Base-by-base conservation (phyloP, 371 early-diverging fungal species). In the Mortierella sp. region DNA sequence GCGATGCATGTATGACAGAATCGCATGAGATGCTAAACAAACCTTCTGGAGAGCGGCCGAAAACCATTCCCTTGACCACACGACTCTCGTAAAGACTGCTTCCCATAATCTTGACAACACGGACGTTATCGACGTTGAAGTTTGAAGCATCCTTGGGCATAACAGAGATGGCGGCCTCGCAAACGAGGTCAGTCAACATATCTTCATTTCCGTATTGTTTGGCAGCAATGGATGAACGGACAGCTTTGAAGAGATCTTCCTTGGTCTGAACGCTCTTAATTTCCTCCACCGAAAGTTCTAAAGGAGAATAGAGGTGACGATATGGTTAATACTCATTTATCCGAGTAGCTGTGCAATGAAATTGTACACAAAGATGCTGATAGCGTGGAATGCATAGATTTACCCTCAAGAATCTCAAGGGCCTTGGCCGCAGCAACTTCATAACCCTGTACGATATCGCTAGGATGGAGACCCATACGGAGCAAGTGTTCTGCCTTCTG, bases 61-160 rank as follows among this genome's bases (percentile, higher is more conserved):
- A 97, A 43, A 99, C 98, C 99, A 99, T 99, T 64, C 99, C 99
- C 70, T 93, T 91, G 51, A 99, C 94, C 47, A 98, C 96, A 64
- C 90, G 87, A 65, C 97, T 94, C 85, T 99, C 99, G 70, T 94
- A 91, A 73, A 99, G 86, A 66, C 91, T 91, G 45, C 98, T 98
- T 78, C 98, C 98, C 86, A 97, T 89, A 54, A 99, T 94, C 87
- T 99, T 99, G 74, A 98, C 99, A 60, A 98, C 96, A 51, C 99
- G 96, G 52, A 98, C 90, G 77, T 92, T 94, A 85, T 98, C 99
- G 54, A 97, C 97, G 78, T 96, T 97, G 90, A 98, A 98, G 76
- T 92, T 86, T 51, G 86, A 83, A 49, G 94, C 87, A 70, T 92
- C 92, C 80, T 93, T 92, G 68, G 99, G 98, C 97, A 98, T 97